Percentiles rank a stretch among this genome's conserved stretches.
Conservation (phyloP, 2,329 filamentous ascomycete species). For the Purpureocillium lavendulum region DNA sequence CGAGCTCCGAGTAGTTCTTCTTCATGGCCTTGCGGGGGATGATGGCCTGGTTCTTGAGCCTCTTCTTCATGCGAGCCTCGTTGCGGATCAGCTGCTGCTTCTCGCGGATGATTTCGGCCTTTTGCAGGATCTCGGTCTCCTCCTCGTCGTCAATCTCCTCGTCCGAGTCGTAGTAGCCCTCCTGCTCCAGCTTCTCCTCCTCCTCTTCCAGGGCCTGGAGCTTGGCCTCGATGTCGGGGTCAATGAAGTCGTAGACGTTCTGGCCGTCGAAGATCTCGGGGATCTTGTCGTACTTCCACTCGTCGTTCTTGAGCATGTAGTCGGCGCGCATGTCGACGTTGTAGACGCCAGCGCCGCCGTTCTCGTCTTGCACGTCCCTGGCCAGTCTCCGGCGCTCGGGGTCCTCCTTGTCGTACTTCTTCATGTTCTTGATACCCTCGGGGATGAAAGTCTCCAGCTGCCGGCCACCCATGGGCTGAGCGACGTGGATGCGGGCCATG, state of each 20-base stretch:
- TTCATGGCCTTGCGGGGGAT: conserved; percentile 78
- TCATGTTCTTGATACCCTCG: conserved; percentile 67
- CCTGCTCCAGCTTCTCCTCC: conserved; percentile 83
- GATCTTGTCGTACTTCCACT: conserved; percentile 95
- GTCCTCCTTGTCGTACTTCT: conserved; percentile 86
- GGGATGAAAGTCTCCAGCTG: conserved; percentile 80
- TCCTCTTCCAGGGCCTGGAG: conserved; percentile 88
- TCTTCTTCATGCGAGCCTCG: conserved; percentile 90
- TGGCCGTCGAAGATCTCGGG: conserved; percentile 91
- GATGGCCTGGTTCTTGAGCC: conserved; percentile 91
- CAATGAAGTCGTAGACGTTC: conserved; percentile 96
- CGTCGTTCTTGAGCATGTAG: conserved; percentile 77
- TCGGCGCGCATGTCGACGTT: conserved; percentile 87
- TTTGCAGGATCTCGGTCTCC: conserved; percentile 78
- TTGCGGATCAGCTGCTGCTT: conserved; percentile 90
- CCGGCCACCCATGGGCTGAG: conserved; percentile 78
- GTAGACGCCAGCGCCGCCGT: conserved; percentile 92
- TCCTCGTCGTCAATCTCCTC: conserved; percentile 77
- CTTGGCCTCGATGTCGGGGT: conserved; percentile 93
- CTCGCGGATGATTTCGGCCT: conserved; percentile 92
- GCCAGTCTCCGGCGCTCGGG: conserved; percentile 76
- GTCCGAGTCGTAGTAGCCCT: conserved; percentile 90
- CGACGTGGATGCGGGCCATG: conserved; percentile 90
- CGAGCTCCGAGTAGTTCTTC: conserved; percentile 80
- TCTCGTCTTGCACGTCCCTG: conserved; percentile 81